A percentile compares a stretch with the other conserved stretches of the same genome.
phyloP scores from a whole-genome alignment of 2,329 filamentous ascomycete genomes.

The Fusarium torulosum region DNA sequence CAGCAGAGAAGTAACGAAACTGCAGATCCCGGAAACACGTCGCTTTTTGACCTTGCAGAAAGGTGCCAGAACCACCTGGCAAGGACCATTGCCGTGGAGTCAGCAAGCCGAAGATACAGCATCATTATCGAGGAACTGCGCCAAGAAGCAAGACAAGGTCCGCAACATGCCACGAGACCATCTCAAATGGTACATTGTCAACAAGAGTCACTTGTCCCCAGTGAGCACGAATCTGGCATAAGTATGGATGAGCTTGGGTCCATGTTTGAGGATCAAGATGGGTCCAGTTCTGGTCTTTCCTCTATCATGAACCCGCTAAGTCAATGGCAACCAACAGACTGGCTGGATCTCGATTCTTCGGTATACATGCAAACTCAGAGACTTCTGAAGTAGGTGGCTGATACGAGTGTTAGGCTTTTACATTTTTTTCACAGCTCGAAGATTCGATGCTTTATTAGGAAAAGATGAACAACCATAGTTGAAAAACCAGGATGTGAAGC shows the following conservation, averaged over 20 bases:
- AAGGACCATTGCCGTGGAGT: slow-evolving; percentile 16
- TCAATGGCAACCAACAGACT: slow-evolving; percentile 31
- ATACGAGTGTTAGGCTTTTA: slow-evolving; percentile 3
- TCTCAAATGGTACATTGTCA: not conserved
- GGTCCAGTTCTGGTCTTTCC: not conserved
- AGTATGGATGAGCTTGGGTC: slow-evolving; percentile 3
- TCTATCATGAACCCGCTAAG: slow-evolving; percentile 14
- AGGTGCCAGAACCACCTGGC: slow-evolving; percentile 31
- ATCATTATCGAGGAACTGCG: slow-evolving; percentile 32
- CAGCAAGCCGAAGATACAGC: slow-evolving; percentile 25
- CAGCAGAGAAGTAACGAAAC: slow-evolving; percentile 35
- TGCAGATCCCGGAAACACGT: slow-evolving; percentile 1
- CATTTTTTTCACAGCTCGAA: slow-evolving; percentile 21
- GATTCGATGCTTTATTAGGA: slow-evolving; percentile 9
- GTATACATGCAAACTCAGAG: not conserved
- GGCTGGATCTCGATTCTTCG: slow-evolving; percentile 27
- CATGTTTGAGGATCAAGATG: slow-evolving; percentile 14
- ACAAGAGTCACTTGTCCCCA: slow-evolving; percentile 4
- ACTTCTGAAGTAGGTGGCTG: accelerated
- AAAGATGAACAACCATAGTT: too few species aligned
- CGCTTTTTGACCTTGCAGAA: slow-evolving; percentile 43
- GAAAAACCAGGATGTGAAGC: too few species aligned
- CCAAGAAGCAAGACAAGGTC: slow-evolving; percentile 14
- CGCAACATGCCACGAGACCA: slow-evolving; percentile 12
- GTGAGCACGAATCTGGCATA: slow-evolving; percentile 12